Base-by-base conservation (phyloP, 768 basidiomycete genomes). In the Podaxis carcinomalis region DNA sequence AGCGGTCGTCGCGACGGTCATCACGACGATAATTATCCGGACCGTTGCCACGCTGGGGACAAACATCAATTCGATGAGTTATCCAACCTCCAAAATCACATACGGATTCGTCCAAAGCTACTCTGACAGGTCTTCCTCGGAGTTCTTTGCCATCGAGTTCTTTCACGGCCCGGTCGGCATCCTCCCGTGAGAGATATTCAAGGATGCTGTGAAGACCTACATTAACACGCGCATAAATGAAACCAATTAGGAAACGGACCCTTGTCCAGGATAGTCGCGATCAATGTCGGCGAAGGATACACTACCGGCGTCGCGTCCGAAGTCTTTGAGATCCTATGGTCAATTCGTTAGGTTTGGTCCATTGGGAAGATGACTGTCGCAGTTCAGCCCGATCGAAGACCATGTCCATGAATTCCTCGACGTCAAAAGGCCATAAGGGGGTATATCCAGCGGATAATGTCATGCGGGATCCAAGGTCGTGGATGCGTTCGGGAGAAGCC, bases 241-340 rank as follows among this genome's bases (percentile, higher is more conserved):
- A n/a, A 16, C n/a, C 21, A 35, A 5, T 1, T 28, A 14, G 14
- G 14, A 19, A 36, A 74, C 89, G 64, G 64, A 97, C 95, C 96
- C 96, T 79, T 93, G 87, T 35, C 90, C 90, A 25, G 91, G 86
- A 64, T 74, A 72, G 69, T 95, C 89, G 40, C 93, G 88, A 71
- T 98, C 95, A 63, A 98, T 89, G 70, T 98, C 96, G 44, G 96
- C 94, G 68, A 91, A 98, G 19, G 91, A 92, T 61, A 98, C 93
- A 70, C 87, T 91, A 46, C 93, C 95, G 53, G 92, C 92, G 69
- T 93, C 89, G 63, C 96, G 92, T 67, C 95, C 96, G 63, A 95
- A 98, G 71, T 98, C 96, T 76, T 98, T 98, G 72, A 98, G 79
- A 72, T 98, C 96, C 96, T 98, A 81, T 69, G 59, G 72, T 73